Base-by-base conservation (phyloP, 257 asterid genomes). In the Verbascum thapsus region DNA sequence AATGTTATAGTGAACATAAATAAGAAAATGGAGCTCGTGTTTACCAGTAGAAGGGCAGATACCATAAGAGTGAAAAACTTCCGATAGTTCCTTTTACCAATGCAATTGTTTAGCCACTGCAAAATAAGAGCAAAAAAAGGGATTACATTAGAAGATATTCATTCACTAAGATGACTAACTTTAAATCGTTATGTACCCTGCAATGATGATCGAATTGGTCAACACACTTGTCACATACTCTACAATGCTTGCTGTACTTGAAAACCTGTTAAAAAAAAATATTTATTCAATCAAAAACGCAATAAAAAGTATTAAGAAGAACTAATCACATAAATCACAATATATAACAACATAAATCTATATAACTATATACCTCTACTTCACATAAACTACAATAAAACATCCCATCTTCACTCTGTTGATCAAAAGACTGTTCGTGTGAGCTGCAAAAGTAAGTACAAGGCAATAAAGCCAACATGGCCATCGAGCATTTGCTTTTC, bases 51-150 rank as follows among this genome's bases (percentile, higher is more conserved):
- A 72, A 94, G 87, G 50, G 97, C 91, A 22, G 97, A 84, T 60
- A 90, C 97, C 97, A 94, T 90, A 44, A 94, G 94, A 1, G 95
- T 70, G 44, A 94, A 90, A 78, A 94, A 94, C 81, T 86, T 94
- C 51, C 95, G 66, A 34, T 94, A 94, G 83, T 94, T 94, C 80
- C 82, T 77, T 81, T 84, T 94, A 73, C 99, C 99, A 39, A 94
- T 86, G 74, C 99, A 94, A 75, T 94, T 94, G 89, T 94, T 94
- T 19, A 94, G 87, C 99, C 99, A 94, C 99, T 94, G 32, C 77
- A 80, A 65, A 64, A 82, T 18, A 62, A 58, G 41, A 44, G 45
- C 5, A 20, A 11, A 37, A 76, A 80, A 53, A 8, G 2, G 45
- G n/a, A n/a, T n/a, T n/a, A n/a, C n/a, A 50, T 76, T 45, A 64